Conservation (phyloP, 305 asterid species). For the Fraxinus nigra region DNA sequence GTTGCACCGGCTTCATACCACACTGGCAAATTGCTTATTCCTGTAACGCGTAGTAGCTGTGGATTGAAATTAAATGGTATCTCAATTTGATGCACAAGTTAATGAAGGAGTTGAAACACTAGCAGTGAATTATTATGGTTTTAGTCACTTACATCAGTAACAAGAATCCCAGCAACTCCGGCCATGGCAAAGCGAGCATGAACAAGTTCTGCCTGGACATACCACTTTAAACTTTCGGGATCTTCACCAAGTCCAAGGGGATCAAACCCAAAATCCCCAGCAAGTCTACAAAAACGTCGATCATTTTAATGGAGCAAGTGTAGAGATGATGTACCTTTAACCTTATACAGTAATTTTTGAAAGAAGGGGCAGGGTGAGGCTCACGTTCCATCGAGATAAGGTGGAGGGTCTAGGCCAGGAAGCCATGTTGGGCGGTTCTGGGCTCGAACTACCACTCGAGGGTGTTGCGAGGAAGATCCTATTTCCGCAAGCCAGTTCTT, state of each 20-base stretch:
- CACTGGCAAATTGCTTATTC: conserved; percentile 69
- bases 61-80: conserved; percentile 13
- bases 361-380: conserved; percentile 15
- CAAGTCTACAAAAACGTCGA: conserved; percentile 47
- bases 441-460: conserved; percentile 43
- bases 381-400: conserved; percentile 92
- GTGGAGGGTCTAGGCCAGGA: conserved; percentile 89
- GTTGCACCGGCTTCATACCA: conserved; percentile 97
- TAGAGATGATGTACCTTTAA: background rate
- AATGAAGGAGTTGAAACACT: background rate
- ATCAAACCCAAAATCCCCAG: conserved; percentile 91
- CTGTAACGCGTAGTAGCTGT: conserved; percentile 78
- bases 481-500: conserved; percentile 33
- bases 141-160: conserved; percentile 58
- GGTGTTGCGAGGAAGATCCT: conserved; percentile 24
- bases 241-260: conserved; percentile 95
- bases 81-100: background rate
- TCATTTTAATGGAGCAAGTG: background rate
- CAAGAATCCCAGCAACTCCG: conserved; percentile 88
- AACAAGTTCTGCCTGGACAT: conserved; percentile 89
- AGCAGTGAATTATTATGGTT: background rate
- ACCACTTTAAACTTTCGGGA: conserved; percentile 87
- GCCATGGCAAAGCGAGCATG: conserved; percentile 97
- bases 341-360: background rate
- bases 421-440: conserved; percentile 88